Percentiles rank a stretch among this genome's conserved stretches.
These are phyloP conservation scores for Lentinula sp. DNA, from an alignment of 768 basidiomycete species.

Conservation along the genomic window DNA sequence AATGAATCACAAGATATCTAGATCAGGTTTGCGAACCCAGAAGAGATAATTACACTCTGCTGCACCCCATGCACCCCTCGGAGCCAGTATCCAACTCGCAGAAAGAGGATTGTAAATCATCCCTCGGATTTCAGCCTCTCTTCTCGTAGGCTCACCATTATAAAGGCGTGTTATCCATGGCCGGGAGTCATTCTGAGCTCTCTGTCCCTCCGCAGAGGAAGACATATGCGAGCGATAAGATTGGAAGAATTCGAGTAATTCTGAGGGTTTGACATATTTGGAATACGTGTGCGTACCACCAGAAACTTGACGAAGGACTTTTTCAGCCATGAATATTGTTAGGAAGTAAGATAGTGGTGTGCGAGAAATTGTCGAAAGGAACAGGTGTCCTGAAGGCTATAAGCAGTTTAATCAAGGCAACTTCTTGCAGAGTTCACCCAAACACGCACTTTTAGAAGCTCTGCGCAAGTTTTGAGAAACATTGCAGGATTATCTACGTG, in stretches of 20 bases:
- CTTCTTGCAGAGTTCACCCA: neutral
- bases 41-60: slow-evolving; percentile 75
- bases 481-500: slow-evolving; percentile 89
- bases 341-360: slow-evolving; percentile 68
- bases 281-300: slow-evolving; percentile 88
- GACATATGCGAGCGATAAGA: slow-evolving; percentile 32
- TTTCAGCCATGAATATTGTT: slow-evolving; percentile 76
- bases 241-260: slow-evolving; percentile 80
- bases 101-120: slow-evolving; percentile 70
- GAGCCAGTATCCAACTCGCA: slow-evolving; percentile 64
- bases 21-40: slow-evolving; percentile 72
- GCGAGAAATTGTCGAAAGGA: slow-evolving; percentile 92
- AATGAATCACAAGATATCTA: neutral
- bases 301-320: slow-evolving; percentile 72
- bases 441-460: slow-evolving; percentile 74
- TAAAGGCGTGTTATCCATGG: slow-evolving; percentile 60
- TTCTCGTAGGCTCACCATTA: slow-evolving; percentile 46
- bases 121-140: slow-evolving; percentile 76
- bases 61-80: slow-evolving; percentile 43
- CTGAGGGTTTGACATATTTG: slow-evolving; percentile 85
- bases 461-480: slow-evolving; percentile 78
- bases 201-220: neutral
- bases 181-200: slow-evolving; percentile 10
- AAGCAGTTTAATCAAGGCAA: neutral
- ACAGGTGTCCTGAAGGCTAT: slow-evolving; percentile 92